A percentile compares a stretch with the other conserved stretches of the same genome.
These are phyloP conservation scores for Pseudogymnoascus sp. DNA, from an alignment of 2,329 filamentous ascomycete species.

Conservation along the genomic window DNA sequence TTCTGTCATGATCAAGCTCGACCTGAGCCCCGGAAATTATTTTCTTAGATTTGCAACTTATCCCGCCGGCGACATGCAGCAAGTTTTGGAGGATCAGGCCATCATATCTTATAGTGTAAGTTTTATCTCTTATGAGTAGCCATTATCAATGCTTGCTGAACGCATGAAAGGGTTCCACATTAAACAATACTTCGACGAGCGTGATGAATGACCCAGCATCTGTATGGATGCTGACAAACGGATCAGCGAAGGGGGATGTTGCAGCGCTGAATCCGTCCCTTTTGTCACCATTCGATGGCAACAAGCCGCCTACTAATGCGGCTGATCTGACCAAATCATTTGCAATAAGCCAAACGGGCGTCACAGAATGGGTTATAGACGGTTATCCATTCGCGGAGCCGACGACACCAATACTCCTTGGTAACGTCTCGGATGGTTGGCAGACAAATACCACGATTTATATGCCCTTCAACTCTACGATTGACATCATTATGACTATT, in stretches of 20 bases:
- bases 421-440: background rate
- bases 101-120: background rate
- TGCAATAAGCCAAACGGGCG: background rate
- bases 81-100: background rate
- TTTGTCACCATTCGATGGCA: background rate
- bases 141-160: background rate
- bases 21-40: constrained; percentile 18
- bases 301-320: background rate
- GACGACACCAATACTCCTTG: background rate
- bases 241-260: background rate
- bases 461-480: background rate
- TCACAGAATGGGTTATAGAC: background rate
- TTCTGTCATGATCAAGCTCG: constrained; percentile 21
- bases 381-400: background rate
- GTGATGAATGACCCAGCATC: background rate
- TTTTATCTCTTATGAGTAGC: background rate
- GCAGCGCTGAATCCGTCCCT: background rate
- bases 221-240: background rate
- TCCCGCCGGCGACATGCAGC: background rate
- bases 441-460: background rate
- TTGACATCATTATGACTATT: background rate
- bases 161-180: background rate
- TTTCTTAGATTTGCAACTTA: constrained; percentile 8
- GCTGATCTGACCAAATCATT: background rate
- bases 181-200: background rate